Evolutionary conservation across 345 rosid species (phyloP), one percentile per base, ranked within the genome.

Genomic region (Carallia pectinifolia): DNA sequence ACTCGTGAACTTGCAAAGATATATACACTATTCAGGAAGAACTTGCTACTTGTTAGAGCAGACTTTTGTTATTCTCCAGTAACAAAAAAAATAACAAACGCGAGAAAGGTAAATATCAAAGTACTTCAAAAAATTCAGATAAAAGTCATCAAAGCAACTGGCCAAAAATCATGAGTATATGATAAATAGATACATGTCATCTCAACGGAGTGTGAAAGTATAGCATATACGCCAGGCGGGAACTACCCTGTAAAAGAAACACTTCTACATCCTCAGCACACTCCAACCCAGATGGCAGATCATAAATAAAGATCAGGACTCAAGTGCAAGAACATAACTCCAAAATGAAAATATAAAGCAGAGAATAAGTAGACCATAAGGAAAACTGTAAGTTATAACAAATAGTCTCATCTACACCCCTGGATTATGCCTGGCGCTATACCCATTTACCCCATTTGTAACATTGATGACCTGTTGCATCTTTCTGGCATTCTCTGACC

Each of bases 401-500:
- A 5, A 59, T 6, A 3, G 23, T 15, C 10, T 37, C 29, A 52
- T 6, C 33, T 58, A 64, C 38, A 58, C 70, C 36, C 59, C 69
- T n/a, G 53, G 61, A 54, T 40, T 65, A 9, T 76, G 65, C 76
- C 77, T 34, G 10, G 23, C 68, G 54, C 76, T 72, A 29, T 76
- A 39, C 0, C 71, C 79, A 47, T 78, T 80, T 19, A 33, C 55
- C 40, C 82, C 83, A 48, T 76, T 74, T 40, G 74, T 55, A 65
- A 79, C 85, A 59, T 81, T 83, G 29, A 53, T 44, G 66, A 67
- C 77, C 10, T 67, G 71, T 0, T 69, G 70, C 60, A 18, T 47
- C 56, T 82, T 81, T 31, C 61, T 54, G 10, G 50, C 77, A n/a
- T 58, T 37, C 30, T 76, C 86, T 31, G 81, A 66, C 80, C 70